Evolutionary conservation across 352 stramenopile genomes (phyloP).

Genomic region (Globisporangium carolinianum): DNA sequence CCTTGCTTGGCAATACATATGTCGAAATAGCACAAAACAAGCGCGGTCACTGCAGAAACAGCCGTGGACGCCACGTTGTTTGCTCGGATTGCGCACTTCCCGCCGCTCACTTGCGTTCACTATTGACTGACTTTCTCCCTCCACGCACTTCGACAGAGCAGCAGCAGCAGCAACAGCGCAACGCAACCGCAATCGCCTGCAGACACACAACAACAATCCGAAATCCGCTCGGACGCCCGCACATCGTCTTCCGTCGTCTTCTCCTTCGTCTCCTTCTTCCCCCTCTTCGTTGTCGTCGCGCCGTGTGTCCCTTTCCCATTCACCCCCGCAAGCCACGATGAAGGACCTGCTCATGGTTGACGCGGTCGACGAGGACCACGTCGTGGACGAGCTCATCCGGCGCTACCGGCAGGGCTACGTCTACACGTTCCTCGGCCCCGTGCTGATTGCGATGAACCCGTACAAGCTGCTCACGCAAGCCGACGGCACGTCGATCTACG

Average conservation of each 20-base stretch:
- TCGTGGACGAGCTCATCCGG: conserved; percentile 69
- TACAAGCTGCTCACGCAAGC: conserved; percentile 79
- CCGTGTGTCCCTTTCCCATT: background rate
- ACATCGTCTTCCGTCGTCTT: background rate
- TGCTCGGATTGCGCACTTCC: background rate
- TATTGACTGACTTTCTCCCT: background rate
- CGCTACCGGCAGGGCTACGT: conserved; percentile 80
- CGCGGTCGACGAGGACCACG: conserved; percentile 62
- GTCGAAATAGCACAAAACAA: too few relatives aligned
- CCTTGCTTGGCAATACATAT: too few relatives aligned
- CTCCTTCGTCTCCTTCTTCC: background rate
- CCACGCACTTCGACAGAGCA: background rate
- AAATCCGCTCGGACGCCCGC: background rate
- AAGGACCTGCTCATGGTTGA: conserved; percentile 80
- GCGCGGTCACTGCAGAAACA: too few relatives aligned
- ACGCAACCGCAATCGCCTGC: background rate
- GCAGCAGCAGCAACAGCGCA: background rate
- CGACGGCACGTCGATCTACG: conserved; percentile 72
- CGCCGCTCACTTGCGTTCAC: background rate
- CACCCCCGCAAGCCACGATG: conserved; percentile 15
- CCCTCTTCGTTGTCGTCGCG: background rate
- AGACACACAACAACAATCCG: background rate
- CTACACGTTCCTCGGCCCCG: conserved; percentile 89
- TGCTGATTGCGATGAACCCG: conserved; percentile 88
- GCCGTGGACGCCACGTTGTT: too few relatives aligned